Conservation (phyloP, 441 rosid species). For the Populus hybrid region DNA sequence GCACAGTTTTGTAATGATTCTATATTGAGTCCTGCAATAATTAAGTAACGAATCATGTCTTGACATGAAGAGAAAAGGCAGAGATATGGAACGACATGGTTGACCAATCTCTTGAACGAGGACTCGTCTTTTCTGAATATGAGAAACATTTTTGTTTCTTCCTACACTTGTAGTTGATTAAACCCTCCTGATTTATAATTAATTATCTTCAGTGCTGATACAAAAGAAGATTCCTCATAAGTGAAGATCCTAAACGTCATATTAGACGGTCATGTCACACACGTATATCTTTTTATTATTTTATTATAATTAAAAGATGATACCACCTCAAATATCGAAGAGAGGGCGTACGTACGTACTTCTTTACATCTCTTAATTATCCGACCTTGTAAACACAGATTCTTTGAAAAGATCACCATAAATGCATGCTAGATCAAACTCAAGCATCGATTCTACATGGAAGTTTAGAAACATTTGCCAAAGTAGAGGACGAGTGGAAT, state of each 20-base stretch:
- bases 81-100: neutral
- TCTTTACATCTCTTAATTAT: no score
- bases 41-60: neutral
- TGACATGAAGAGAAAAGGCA: neutral
- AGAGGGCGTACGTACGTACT: neutral
- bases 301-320: neutral
- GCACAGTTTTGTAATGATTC: neutral
- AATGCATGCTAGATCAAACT: neutral
- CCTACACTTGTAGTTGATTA: neutral
- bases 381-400: neutral
- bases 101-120: conserved; percentile 7
- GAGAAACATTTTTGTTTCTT: conserved; percentile 10
- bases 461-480: no score
- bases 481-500: no score
- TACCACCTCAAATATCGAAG: neutral
- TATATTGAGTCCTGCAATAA: neutral
- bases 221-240: neutral
- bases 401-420: neutral
- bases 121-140: neutral
- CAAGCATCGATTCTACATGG: no score
- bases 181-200: neutral
- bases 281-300: neutral
- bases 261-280: neutral
- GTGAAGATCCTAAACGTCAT: neutral
- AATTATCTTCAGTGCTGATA: neutral